Percentiles rank a stretch among this genome's conserved stretches.
Conservation (phyloP, 2,329 filamentous ascomycete genomes). For the Aspergillus sp. region DNA sequence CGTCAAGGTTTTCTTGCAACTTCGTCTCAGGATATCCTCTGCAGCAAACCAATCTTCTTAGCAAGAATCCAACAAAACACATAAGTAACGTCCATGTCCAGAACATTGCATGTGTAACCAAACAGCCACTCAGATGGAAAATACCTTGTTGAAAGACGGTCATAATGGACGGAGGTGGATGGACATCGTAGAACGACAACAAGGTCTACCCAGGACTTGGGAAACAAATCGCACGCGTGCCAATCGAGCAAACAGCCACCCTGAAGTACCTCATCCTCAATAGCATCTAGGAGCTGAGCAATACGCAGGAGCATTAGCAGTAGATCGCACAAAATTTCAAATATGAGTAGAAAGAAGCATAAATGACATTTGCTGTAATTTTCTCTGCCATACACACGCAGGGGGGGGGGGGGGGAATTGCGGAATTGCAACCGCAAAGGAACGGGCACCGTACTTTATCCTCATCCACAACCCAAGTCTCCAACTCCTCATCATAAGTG, state of each 20-base stretch:
- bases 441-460: conserved; percentile 59
- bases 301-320: background rate
- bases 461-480: conserved; percentile 91
- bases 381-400: too few species aligned
- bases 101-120: background rate
- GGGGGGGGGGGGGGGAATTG: too few species aligned
- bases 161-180: conserved; percentile 71
- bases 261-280: conserved; percentile 69
- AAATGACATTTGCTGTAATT: background rate
- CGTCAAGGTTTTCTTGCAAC: conserved; percentile 90
- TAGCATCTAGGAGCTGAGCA: conserved; percentile 66
- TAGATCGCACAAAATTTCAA: too few species aligned
- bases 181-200: conserved; percentile 78
- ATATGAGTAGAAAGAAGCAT: background rate
- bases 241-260: conserved; percentile 92
- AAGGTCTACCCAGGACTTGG: conserved; percentile 86
- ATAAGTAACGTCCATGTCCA: background rate
- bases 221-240: conserved; percentile 96
- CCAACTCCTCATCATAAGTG: conserved; percentile 74
- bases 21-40: conserved; percentile 79
- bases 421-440: too few species aligned
- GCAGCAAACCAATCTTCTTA: background rate
- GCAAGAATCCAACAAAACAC: background rate
- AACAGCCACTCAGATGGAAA: conserved; percentile 1
- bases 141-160: conserved; percentile 67